Evolutionary conservation across 2,329 filamentous ascomycete genomes (phyloP).

Genomic region (Atkinsonella hypoxylon): DNA sequence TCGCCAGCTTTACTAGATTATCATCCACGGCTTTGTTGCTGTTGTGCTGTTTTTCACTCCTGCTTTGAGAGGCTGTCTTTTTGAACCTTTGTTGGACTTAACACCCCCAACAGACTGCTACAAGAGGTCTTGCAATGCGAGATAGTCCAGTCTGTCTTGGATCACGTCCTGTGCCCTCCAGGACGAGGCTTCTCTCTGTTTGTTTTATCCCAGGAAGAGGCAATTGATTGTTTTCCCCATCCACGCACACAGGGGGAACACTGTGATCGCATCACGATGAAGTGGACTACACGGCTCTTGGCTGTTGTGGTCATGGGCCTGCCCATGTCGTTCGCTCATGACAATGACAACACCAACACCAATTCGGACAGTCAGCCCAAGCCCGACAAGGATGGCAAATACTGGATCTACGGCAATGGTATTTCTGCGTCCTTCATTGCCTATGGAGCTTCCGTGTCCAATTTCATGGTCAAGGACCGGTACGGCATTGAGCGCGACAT

Average conservation of each 20-base stretch:
- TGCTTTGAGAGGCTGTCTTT: background rate
- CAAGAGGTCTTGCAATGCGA: no score
- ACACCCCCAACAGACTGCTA: no score
- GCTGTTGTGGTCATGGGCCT: conserved; percentile 10
- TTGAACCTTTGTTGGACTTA: no score
- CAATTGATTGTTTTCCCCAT: background rate
- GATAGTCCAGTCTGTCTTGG: background rate
- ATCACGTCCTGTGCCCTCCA: background rate
- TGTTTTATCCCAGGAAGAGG: background rate
- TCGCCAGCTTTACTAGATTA: background rate
- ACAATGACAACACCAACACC: conserved; percentile 4
- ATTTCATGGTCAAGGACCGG: conserved; percentile 58
- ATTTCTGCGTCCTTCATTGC: conserved; percentile 60
- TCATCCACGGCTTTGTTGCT: background rate
- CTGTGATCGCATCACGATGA: conserved; percentile 10
- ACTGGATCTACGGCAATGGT: conserved; percentile 55
- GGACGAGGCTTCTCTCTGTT: background rate
- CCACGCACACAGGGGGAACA: background rate
- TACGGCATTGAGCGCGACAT: conserved; percentile 58
- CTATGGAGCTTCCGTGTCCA: conserved; percentile 62
- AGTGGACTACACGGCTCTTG: conserved; percentile 8
- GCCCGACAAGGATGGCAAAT: conserved; percentile 53
- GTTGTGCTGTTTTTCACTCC: background rate
- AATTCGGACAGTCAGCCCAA: conserved; percentile 10
- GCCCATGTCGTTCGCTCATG: conserved; percentile 8